Base-by-base conservation (phyloP, 306 rosid genomes). In the Urtica urens region DNA sequence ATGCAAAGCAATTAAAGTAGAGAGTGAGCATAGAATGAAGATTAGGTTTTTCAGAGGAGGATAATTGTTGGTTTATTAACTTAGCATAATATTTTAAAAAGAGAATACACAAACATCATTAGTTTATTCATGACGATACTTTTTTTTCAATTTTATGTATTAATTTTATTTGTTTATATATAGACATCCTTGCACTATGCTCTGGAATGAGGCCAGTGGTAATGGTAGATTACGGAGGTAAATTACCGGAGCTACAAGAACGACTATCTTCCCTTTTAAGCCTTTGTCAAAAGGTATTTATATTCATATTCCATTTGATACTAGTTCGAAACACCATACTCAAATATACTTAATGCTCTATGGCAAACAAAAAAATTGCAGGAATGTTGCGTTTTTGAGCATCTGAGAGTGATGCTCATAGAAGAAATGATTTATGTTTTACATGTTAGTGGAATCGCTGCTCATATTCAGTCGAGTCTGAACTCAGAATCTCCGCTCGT, bases 391-490 rank as follows among this genome's bases (percentile, higher is more conserved):
- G 40, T 64, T 60, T 80, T 79, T 60, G 60, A 77, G 71, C 64
- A 71, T 55, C 39, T 87, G n/a, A 78, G 69, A 57, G 60, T 83
- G 28, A 78, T 87, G 93, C 60, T 83, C 59, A 80, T 87, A 53
- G 93, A 78, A 38, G 93, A 83, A n/a, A 87, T 87, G 96, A 75
- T 87, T 42, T 87, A 87, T 78, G 56, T 87, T 55, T 49, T 80
- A 25, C 87, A 87, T 46, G 20, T 65, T 1, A 65, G 53, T 25
- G 92, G 66, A 46, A 59, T 87, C 10, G 66, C 72, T 23, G 66
- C 72, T 19, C 61, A 68, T 62, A 68, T 71, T 37, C 51, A 51
- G 15, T 77, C 77, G 31, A 70, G 67, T 60, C 62, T 87, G 53
- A 55, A 63, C 64, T 68, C 78, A n/a, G 69, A 75, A 55, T 17